Evolutionary conservation across 441 rosid genomes (phyloP), one percentile per base, ranked within the genome.

Genomic region (Syzygium malaccense): DNA sequence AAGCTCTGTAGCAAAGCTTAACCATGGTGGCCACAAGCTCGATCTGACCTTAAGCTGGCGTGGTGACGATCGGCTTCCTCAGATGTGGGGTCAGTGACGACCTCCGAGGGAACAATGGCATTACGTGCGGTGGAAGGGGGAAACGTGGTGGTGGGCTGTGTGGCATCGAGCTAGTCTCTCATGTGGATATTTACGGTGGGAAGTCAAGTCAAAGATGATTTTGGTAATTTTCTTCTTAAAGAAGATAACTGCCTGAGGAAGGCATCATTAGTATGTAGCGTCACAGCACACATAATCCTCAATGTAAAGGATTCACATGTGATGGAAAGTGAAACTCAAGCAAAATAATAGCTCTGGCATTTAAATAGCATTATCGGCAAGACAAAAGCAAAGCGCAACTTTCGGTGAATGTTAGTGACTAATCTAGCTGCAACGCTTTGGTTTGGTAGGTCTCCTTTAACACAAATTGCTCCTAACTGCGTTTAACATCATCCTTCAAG

Each of bases 161-260:
- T 71, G 83, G 51, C n/a, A 41, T 17, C 3, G 1, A 75, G 15
- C 4, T 19, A 45, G 48, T 45, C 48, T 12, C 83, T 75, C 17
- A 0, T 2, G 51, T 12, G 18, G 6, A 37, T 75, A 6, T 41
- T 75, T 75, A 41, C 15, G 0, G n/a, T 75, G 51, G 51, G n/a
- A 37, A 75, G 51, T 1, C 13, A 41, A 23, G n/a, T 75, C 6
- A 51, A 75, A 75, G 17, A 41, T 23, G 51, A 13, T 11, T 75
- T 41, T 41, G 23, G 51, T 75, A 23, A 41, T 25, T 75, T 37
- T 41, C n/a, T 75, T 75, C 51, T 41, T 75, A 41, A 37, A 23
- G 83, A 68, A 6, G 80, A 18, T 7, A 41, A 75, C 83, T 75
- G 41, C 83, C 83, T 4, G 17, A 75, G 3, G 83, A 75, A 75